Evolutionary conservation across 495 filamentous ascomycete species (phyloP).

Genomic region (Tuber magnatum): DNA sequence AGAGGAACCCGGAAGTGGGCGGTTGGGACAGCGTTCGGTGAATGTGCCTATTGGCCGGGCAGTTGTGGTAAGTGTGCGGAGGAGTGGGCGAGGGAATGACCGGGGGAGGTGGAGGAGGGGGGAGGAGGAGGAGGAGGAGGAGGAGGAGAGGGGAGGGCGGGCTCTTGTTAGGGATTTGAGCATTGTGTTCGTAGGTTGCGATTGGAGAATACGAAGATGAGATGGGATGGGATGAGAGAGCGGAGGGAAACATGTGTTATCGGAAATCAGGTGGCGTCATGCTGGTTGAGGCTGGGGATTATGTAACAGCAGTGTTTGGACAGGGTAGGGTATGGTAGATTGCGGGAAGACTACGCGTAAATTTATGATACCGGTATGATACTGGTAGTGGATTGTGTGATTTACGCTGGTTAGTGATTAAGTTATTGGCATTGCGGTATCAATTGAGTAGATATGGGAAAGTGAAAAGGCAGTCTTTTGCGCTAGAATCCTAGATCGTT

Average conservation of each 20-base stretch:
- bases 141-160: neutral
- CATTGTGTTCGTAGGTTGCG: neutral
- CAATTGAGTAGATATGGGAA: neutral
- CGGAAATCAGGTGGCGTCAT: neutral
- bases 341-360: neutral
- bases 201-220: neutral
- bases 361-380: neutral
- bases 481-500: neutral
- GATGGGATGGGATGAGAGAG: neutral
- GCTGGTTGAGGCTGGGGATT: neutral
- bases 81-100: neutral
- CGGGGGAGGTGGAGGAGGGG: neutral
- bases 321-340: neutral
- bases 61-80: neutral
- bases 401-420: too few species aligned
- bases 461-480: neutral
- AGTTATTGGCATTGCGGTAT: neutral
- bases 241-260: neutral
- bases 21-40: conserved; percentile 69
- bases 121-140: neutral
- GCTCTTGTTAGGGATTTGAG: neutral
- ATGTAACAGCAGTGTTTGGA: neutral
- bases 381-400: neutral
- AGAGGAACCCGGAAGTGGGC: conserved; percentile 59
- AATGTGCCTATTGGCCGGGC: conserved; percentile 41